phyloP scores from a whole-genome alignment of 441 rosid species.

The Populus hybrid region DNA sequence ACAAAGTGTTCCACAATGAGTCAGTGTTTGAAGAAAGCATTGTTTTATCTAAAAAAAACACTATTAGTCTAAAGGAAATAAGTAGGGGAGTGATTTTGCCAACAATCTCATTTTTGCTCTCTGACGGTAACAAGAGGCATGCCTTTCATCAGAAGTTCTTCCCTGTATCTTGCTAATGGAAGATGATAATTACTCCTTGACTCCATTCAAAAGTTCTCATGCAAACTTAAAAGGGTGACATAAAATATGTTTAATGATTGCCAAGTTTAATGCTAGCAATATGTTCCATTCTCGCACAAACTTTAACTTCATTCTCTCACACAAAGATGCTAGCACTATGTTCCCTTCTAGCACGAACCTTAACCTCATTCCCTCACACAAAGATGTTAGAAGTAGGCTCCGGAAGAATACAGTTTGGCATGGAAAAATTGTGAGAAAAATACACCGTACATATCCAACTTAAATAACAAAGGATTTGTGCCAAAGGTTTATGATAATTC shows the following conservation, averaged over 20 bases:
- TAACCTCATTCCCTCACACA: neutral
- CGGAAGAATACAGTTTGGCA: neutral
- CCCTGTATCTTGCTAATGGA: neutral
- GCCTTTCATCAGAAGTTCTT: neutral
- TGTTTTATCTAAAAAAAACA: no score
- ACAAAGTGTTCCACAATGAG: no score
- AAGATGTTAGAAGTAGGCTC: neutral
- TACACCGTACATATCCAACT: neutral
- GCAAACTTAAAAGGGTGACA: neutral
- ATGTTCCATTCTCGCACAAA: neutral
- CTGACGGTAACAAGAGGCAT: neutral
- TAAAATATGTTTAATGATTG: neutral
- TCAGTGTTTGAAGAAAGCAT: no score
- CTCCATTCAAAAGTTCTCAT: no score
- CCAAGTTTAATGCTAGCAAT: neutral
- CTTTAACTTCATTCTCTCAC: neutral
- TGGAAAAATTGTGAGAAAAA: neutral
- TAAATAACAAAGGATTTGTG: neutral
- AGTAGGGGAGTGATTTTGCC: neutral
- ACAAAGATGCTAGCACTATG: neutral
- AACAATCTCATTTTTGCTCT: neutral
- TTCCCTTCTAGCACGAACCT: neutral
- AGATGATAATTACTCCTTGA: neutral
- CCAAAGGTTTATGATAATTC: constrained; percentile 12
- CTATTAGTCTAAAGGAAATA: neutral